Base-by-base conservation (phyloP, 352 stramenopile species). In the Phytophthora sp. region DNA sequence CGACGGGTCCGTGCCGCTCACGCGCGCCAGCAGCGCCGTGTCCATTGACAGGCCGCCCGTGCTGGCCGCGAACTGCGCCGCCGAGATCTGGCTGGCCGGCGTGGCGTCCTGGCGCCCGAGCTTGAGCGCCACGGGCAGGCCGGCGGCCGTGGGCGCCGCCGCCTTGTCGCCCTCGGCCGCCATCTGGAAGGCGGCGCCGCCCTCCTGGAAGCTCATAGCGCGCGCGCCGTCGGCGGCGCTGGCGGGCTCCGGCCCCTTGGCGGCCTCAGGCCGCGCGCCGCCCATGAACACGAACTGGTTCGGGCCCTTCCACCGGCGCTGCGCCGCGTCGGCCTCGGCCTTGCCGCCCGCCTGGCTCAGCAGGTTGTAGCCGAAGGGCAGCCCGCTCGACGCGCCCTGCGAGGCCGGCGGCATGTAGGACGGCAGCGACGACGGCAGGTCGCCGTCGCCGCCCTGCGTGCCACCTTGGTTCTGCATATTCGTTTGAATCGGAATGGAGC, bases 41-140 rank as follows among this genome's bases (percentile, higher is more conserved):
- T 95, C 84, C 73, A 95, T 88, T 1, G 84, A 79, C 34, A 95
- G 48, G 0, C 87, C 87, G 7, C 86, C 84, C 0, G 87, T 95
- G 31, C 82, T 88, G 3, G 84, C 87, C n/a, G 84, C 84, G 45
- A 95, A 95, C 52, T 93, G 80, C 3, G 86, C 84, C 3, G 87
- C 84, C 0, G 84, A 93, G 51, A 95, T 94, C 20, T 77, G 63
- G 31, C 54, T 60, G 21, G 71, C 69, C 2, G 66, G 57, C 18
- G 84, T 74, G 18, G 24, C 43, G 37, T 81, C 65, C 8, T 73
- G 69, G 15, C 70, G 71, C 11, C 79, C 65, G 13, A 85, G 42
- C 31, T 76, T 72, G 32, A 76, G 56, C 24, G 49, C 38, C 31
- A 62, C 24, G 13, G 61, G 32, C 41, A 56, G 42, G 1, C 38